These are phyloP conservation scores for Elsinoe arachidis DNA, from an alignment of 2,329 filamentous ascomycete genomes.

Conservation along the genomic window DNA sequence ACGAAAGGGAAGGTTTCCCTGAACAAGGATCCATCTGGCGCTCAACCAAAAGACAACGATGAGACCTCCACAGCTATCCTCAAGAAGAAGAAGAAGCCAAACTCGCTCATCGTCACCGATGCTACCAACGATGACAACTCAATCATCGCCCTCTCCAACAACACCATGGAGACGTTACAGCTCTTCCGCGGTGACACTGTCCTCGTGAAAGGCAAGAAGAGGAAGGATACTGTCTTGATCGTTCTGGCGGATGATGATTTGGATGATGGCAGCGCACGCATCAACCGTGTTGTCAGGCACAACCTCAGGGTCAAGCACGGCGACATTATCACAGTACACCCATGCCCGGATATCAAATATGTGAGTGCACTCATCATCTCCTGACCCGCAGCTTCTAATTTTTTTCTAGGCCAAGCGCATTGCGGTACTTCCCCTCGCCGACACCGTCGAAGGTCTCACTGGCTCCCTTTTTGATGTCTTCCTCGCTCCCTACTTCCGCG, in stretches of 20 bases:
- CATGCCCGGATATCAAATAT: conserved; percentile 99
- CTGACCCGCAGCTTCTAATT: not conserved
- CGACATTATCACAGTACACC: conserved; percentile 92
- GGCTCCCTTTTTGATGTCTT: conserved; percentile 98
- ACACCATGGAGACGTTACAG: conserved; percentile 96
- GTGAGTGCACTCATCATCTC: conserved; percentile 47
- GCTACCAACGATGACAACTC: conserved; percentile 99
- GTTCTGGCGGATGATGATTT: conserved; percentile 96
- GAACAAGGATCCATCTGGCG: conserved; percentile 75
- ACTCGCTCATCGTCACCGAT: conserved; percentile 97
- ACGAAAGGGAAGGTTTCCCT: conserved; percentile 42
- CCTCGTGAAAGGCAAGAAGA: conserved; percentile 97
- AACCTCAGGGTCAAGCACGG: conserved; percentile 98
- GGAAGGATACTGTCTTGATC: conserved; percentile 97
- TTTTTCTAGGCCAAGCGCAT: conserved; percentile 81
- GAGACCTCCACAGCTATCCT: conserved; percentile 93
- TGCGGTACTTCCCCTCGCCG: conserved; percentile 93
- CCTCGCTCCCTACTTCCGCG: conserved; percentile 98
- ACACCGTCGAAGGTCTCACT: conserved; percentile 95
- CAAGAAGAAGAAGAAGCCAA: conserved; percentile 99
- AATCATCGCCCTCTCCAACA: conserved; percentile 94
- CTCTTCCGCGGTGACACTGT: conserved; percentile 98
- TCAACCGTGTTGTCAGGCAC: conserved; percentile 97
- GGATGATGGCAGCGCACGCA: conserved; percentile 90
- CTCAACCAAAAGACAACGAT: conserved; percentile 79